These are phyloP conservation scores for Schwanniomyces etchellsii DNA, from an alignment of 1,139 yeast genomes.

Conservation along the genomic window DNA sequence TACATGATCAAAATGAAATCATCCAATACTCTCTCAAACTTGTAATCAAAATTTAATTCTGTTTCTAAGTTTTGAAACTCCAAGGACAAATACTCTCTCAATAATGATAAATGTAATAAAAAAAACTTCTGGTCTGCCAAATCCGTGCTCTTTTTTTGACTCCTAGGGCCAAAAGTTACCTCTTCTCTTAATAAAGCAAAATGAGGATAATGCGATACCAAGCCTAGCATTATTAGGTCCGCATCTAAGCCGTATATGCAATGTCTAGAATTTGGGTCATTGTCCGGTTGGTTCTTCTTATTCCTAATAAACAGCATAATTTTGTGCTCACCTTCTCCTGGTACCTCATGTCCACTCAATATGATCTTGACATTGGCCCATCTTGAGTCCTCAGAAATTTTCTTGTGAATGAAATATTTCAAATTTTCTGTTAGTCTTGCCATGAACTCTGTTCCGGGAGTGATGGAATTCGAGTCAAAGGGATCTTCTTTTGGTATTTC, in stretches of 20 bases:
- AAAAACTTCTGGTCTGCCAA: conserved; percentile 77
- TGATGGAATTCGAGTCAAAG: conserved; percentile 91
- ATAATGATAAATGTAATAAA: conserved; percentile 76
- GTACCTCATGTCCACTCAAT: conserved; percentile 95
- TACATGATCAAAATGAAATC: conserved; percentile 90
- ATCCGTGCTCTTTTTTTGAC: conserved; percentile 41
- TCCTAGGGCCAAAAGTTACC: conserved; percentile 74
- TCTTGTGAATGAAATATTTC: conserved; percentile 87
- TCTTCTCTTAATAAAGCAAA: conserved; percentile 93
- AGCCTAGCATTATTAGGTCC: conserved; percentile 93
- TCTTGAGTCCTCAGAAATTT: conserved; percentile 81
- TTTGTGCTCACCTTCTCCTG: conserved; percentile 99
- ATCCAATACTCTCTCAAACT: conserved; percentile 85
- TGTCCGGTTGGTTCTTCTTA: conserved; percentile 67
- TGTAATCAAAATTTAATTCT: conserved; percentile 62
- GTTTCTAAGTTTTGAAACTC: conserved; percentile 73
- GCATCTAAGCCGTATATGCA: conserved; percentile 98
- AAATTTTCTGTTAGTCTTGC: conserved; percentile 77
- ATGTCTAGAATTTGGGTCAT: conserved; percentile 84
- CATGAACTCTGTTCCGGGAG: conserved; percentile 99
- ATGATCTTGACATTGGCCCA: conserved; percentile 86
- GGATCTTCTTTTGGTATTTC: conserved; percentile 69
- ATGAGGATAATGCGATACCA: conserved; percentile 95
- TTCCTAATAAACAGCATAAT: conserved; percentile 91
- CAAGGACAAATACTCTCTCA: conserved; percentile 84